Conservation (phyloP, 352 stramenopile species). For the Pythium phragmiticola region DNA sequence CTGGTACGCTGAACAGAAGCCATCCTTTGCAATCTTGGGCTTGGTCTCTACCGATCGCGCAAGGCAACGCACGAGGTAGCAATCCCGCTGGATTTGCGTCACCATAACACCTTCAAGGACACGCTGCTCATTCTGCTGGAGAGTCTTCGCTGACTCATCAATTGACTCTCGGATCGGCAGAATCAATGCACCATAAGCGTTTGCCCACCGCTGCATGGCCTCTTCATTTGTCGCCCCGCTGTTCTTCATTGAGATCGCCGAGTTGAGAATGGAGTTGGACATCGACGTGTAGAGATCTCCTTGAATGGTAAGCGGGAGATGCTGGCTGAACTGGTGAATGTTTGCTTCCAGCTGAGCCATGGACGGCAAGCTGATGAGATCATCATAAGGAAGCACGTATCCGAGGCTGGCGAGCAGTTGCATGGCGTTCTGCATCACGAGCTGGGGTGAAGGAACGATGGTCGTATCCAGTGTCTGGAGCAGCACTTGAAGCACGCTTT, state of each 20-base stretch:
- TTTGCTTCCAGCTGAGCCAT: conserved; percentile 69
- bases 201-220: conserved; percentile 46
- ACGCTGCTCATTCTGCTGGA: conserved; percentile 75
- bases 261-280: conserved; percentile 79
- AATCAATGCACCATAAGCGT: conserved; percentile 56
- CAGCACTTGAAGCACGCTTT: conserved; percentile 29
- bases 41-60: conserved; percentile 70
- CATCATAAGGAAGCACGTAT: conserved; percentile 49
- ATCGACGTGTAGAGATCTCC: conserved; percentile 77
- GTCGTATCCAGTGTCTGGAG: conserved; percentile 35
- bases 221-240: conserved; percentile 29
- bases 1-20: conserved; percentile 69
- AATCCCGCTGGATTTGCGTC: conserved; percentile 65
- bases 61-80: conserved; percentile 64
- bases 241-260: conserved; percentile 57
- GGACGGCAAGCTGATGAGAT: conserved; percentile 61
- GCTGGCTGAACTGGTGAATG: conserved; percentile 72
- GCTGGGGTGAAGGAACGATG: conserved; percentile 32
- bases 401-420: conserved; percentile 34
- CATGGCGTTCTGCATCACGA: conserved; percentile 34
- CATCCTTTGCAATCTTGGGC: conserved; percentile 72
- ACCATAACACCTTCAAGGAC: conserved; percentile 67
- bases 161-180: conserved; percentile 71
- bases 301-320: conserved; percentile 69
- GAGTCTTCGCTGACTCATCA: conserved; percentile 55